Evolutionary conservation across 1,284 basidiomycete genomes (phyloP).

Genomic region (Malassezia nana): DNA sequence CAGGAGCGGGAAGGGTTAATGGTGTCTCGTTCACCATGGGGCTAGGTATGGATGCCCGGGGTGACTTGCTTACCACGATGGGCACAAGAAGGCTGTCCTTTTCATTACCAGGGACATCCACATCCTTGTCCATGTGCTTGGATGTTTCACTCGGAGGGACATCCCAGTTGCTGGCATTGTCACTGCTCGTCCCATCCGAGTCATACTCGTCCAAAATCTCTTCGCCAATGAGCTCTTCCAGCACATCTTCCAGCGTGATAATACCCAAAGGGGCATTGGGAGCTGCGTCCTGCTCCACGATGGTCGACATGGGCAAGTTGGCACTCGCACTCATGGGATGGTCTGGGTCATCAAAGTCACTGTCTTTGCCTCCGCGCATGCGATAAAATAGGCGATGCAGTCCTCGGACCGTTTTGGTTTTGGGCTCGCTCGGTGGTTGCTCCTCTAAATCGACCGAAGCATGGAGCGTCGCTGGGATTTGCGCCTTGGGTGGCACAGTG

Average conservation of each 20-base stretch:
- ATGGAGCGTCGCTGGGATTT: not conserved
- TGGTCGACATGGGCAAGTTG: not conserved
- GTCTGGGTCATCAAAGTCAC: conserved; percentile 36
- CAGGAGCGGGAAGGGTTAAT: not conserved
- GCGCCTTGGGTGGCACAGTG: conserved; percentile 3
- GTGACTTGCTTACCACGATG: not conserved
- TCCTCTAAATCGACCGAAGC: not conserved
- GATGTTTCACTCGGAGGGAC: not conserved
- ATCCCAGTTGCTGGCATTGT: not conserved
- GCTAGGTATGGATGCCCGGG: not conserved
- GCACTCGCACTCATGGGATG: conserved; percentile 20
- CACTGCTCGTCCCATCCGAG: conserved; percentile 19
- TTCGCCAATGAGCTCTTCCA: conserved; percentile 56
- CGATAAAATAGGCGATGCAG: conserved; percentile 11
- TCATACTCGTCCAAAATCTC: conserved; percentile 46
- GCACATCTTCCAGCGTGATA: conserved; percentile 82
- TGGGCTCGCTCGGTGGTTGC: not conserved
- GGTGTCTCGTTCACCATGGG: not conserved
- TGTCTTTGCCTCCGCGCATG: conserved; percentile 8
- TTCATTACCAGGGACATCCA: not conserved
- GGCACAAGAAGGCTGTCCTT: not conserved
- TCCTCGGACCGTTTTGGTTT: conserved; percentile 11
- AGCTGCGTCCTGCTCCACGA: conserved; percentile 14
- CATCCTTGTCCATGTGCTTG: not conserved
- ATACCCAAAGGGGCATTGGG: conserved; percentile 63